A percentile compares a stretch with the other conserved stretches of the same genome.
These are phyloP conservation scores for Chenopodium suecicum DNA, from an alignment of 148 eudicot genomes.

Conservation along the genomic window DNA sequence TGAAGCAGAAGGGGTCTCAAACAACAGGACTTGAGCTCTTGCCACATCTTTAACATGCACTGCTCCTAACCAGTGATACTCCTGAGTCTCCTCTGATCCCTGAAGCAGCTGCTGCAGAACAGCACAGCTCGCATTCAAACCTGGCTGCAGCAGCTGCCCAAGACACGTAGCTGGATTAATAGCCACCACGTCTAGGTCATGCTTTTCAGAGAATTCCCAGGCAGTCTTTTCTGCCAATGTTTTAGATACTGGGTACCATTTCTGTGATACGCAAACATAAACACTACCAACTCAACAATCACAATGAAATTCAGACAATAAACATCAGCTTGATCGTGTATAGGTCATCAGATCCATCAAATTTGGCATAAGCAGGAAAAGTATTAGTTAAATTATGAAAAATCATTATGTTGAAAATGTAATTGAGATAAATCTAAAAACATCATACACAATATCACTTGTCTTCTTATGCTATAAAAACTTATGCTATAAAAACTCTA, in stretches of 20 bases:
- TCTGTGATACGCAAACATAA: constrained; percentile 37
- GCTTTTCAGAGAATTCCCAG: constrained; percentile 68
- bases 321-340: not conserved
- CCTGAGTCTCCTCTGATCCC: constrained; percentile 86
- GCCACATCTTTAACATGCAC: constrained; percentile 94
- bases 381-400: too few species aligned
- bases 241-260: constrained; percentile 91
- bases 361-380: too few species aligned
- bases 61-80: constrained; percentile 85
- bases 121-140: constrained; percentile 79
- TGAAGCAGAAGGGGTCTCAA: constrained; percentile 67
- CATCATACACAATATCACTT: too few species aligned
- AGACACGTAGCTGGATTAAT: constrained; percentile 85
- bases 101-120: constrained; percentile 69
- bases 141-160: constrained; percentile 75
- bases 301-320: not conserved
- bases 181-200: constrained; percentile 62
- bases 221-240: constrained; percentile 85
- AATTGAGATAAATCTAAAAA: too few species aligned
- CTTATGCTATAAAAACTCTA: too few species aligned
- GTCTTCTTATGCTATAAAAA: too few species aligned
- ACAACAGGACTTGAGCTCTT: constrained; percentile 64
- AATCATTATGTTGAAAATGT: too few species aligned
- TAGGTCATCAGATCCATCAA: not conserved
- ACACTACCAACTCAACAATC: not conserved